phyloP scores from a whole-genome alignment of 805 yeast genomes.

The Sugiyamaella chiloensis region DNA sequence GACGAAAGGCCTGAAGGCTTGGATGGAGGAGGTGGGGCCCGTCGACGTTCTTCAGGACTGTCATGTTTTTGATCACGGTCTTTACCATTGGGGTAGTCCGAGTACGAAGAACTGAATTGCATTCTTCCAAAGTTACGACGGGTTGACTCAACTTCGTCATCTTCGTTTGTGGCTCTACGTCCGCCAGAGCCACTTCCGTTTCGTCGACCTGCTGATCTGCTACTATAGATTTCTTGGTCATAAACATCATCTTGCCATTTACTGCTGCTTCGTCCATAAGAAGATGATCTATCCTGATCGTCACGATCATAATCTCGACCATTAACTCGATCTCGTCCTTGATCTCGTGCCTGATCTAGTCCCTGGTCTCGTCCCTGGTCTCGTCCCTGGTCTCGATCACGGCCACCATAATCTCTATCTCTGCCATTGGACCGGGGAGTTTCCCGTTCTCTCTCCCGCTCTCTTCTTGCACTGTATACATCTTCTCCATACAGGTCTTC shows the following conservation, averaged over 20 bases:
- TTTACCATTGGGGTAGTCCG: conserved; percentile 34
- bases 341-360: conserved; percentile 5
- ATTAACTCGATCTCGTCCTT: conserved; percentile 19
- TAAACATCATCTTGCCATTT: conserved; percentile 88
- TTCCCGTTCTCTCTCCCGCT: conserved; percentile 28
- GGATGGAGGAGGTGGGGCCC: conserved; percentile 15
- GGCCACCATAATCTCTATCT: conserved; percentile 11
- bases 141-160: conserved; percentile 33
- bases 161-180: conserved; percentile 24
- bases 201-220: conserved; percentile 26
- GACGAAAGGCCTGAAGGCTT: conserved; percentile 2
- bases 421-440: not conserved
- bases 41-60: not conserved
- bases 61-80: conserved; percentile 8
- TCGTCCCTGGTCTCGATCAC: conserved; percentile 21
- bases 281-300: not conserved
- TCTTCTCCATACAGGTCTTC: conserved; percentile 22
- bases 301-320: not conserved
- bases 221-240: conserved; percentile 42
- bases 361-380: not conserved
- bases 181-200: conserved; percentile 21
- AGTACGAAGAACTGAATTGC: conserved; percentile 40
- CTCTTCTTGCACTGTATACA: conserved; percentile 27
- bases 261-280: conserved; percentile 26
- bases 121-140: not conserved